Evolutionary conservation across 2,329 filamentous ascomycete genomes (phyloP).

Genomic region (Xylaria sp.): DNA sequence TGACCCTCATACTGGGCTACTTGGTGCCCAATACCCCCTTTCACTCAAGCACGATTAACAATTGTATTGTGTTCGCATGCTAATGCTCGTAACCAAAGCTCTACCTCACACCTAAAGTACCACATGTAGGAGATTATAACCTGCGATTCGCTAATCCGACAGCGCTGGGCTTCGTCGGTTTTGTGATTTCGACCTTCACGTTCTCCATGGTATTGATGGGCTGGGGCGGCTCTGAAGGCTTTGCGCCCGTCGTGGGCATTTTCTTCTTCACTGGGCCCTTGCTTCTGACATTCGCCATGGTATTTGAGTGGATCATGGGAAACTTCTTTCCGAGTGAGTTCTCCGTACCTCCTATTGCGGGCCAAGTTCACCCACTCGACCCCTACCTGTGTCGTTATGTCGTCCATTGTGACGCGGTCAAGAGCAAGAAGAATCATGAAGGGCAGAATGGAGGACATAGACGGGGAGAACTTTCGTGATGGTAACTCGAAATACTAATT

Average conservation of each 20-base stretch:
- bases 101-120: slow-evolving; percentile 47
- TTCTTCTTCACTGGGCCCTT: slow-evolving; percentile 52
- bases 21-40: not conserved
- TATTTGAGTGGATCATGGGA: slow-evolving; percentile 60
- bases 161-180: slow-evolving; percentile 46
- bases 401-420: not conserved
- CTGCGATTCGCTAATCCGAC: slow-evolving; percentile 47
- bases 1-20: not conserved
- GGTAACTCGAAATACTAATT: not conserved
- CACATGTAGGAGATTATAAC: slow-evolving; percentile 44
- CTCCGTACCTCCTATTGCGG: too few species aligned
- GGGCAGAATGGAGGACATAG: not conserved
- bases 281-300: slow-evolving; percentile 52
- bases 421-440: not conserved
- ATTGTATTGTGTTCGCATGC: not conserved
- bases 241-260: slow-evolving; percentile 45
- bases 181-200: slow-evolving; percentile 47
- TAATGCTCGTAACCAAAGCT: slow-evolving; percentile 33
- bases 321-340: slow-evolving; percentile 52
- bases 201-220: slow-evolving; percentile 46
- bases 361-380: too few species aligned
- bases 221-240: slow-evolving; percentile 44
- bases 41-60: not conserved
- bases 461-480: not conserved
- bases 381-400: not conserved